Percentiles rank a stretch among this genome's conserved stretches.
Conservation (phyloP, 1,284 basidiomycete species). For the Sparassis latifolia region DNA sequence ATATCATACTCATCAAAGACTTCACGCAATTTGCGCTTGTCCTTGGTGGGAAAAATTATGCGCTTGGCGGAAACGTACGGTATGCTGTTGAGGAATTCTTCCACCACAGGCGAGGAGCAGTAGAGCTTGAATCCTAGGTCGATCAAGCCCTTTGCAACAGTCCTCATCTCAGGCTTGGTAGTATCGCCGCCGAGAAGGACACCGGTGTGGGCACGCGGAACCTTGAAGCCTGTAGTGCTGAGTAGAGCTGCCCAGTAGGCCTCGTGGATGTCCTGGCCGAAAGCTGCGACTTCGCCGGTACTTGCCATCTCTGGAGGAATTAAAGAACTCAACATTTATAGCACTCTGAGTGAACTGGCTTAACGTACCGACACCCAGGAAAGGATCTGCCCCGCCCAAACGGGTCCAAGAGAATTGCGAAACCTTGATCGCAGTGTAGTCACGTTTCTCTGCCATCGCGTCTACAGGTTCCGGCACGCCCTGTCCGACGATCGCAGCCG, state of each 20-base stretch:
- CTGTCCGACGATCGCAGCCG: conserved; percentile 85
- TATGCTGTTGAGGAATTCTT: conserved; percentile 78
- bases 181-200: conserved; percentile 87
- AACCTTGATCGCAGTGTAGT: conserved; percentile 97
- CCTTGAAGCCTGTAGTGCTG: conserved; percentile 88
- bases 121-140: conserved; percentile 90
- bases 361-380: conserved; percentile 87
- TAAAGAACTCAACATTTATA: background rate
- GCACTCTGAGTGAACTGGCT: conserved; percentile 2
- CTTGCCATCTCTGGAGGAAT: conserved; percentile 84
- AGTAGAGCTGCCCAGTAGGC: conserved; percentile 94
- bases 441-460: conserved; percentile 84
- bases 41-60: conserved; percentile 95
- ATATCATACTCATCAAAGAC: conserved; percentile 95
- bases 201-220: conserved; percentile 76
- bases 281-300: conserved; percentile 97
- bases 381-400: conserved; percentile 90
- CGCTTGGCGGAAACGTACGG: conserved; percentile 79
- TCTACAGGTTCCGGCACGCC: conserved; percentile 93
- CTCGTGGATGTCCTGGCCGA: conserved; percentile 91
- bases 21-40: conserved; percentile 93
- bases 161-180: conserved; percentile 74
- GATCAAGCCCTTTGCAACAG: conserved; percentile 71
- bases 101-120: conserved; percentile 79
- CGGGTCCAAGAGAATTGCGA: conserved; percentile 99